Evolutionary conservation across 2,329 filamentous ascomycete species (phyloP), one percentile per base, ranked within the genome.

Genomic region (Stagonosporopsis vannaccii): DNA sequence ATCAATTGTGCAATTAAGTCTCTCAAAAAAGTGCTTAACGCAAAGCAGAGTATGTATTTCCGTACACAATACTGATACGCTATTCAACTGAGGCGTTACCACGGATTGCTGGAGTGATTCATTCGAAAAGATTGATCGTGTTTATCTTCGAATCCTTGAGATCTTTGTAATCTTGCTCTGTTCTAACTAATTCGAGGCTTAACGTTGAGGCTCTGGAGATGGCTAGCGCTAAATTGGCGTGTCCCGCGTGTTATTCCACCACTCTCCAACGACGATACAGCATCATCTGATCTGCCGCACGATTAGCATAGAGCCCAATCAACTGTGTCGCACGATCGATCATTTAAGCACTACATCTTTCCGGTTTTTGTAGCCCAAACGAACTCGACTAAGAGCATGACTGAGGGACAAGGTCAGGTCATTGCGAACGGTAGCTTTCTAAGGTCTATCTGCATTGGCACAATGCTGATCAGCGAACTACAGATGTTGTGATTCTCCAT

Each of bases 401-500:
- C 36, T 39, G 36, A 39, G 36, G 36, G 20, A 39, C 36, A 39
- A 39, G 36, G 36, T 19, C 36, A 39, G 36, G 36, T 17, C 36
- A 39, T 39, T 39, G 36, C 36, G 20, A 39, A 39, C 36, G 36
- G 17, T 22, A 22, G 36, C 36, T 39, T 39, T 22, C 36, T 39
- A 22, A 39, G 17, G 36, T 39, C 36, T 22, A 39, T 22, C 36
- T 39, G 36, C 22, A 39, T 39, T 22, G 17, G 36, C 36, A 39
- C 36, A 39, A 40, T 40, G 11, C 37, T 40, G 19, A 40, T 13
- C 20, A 40, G 37, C 20, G 11, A 23, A 40, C 20, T 11, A 39
- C 42, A 45, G 42, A 45, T 23, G 13, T 45, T n/a, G 42, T 45
- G 12, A 23, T 36, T 13, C 43, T 46, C 13, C 43, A 46, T 26